Evolutionary conservation across 306 rosid species (phyloP).

Genomic region (Prunus persica): DNA sequence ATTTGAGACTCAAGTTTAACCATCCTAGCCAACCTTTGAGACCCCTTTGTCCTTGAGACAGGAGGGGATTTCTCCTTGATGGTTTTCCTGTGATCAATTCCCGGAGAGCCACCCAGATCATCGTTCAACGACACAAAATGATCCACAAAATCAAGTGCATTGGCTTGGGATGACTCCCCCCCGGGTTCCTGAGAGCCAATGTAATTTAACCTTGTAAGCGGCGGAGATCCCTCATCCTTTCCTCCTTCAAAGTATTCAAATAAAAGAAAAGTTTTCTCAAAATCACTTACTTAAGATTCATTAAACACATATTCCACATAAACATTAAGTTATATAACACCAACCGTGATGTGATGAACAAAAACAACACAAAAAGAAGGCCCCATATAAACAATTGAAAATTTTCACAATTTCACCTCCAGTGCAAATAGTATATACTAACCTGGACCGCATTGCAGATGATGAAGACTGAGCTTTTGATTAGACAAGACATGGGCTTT

Average conservation of each 20-base stretch:
- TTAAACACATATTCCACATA: background rate
- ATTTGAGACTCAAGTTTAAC: slow-evolving; percentile 20
- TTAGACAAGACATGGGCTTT: slow-evolving; percentile 8
- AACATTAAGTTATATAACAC: background rate
- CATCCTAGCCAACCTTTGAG: slow-evolving; percentile 49
- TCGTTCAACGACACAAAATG: slow-evolving; percentile 42
- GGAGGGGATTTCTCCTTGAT: slow-evolving; percentile 43
- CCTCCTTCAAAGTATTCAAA: slow-evolving; percentile 36
- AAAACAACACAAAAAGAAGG: background rate
- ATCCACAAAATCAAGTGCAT: slow-evolving; percentile 63
- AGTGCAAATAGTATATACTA: slow-evolving; percentile 18
- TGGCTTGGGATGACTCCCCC: slow-evolving; percentile 44
- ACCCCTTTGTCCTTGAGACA: slow-evolving; percentile 38
- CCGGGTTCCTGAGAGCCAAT: slow-evolving; percentile 37
- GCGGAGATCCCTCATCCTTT: slow-evolving; percentile 20
- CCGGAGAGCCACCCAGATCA: slow-evolving; percentile 29
- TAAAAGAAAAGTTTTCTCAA: slow-evolving; percentile 12
- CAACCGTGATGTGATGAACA: background rate
- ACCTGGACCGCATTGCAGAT: slow-evolving; percentile 37
- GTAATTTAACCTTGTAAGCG: slow-evolving; percentile 23
- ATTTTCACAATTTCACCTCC: background rate
- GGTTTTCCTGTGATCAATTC: slow-evolving; percentile 22
- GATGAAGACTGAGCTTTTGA: background rate
- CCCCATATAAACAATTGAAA: background rate
- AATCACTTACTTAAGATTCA: background rate